Base-by-base conservation (phyloP, 2,329 filamentous ascomycete genomes). In the Emergomyces pasteurianus region DNA sequence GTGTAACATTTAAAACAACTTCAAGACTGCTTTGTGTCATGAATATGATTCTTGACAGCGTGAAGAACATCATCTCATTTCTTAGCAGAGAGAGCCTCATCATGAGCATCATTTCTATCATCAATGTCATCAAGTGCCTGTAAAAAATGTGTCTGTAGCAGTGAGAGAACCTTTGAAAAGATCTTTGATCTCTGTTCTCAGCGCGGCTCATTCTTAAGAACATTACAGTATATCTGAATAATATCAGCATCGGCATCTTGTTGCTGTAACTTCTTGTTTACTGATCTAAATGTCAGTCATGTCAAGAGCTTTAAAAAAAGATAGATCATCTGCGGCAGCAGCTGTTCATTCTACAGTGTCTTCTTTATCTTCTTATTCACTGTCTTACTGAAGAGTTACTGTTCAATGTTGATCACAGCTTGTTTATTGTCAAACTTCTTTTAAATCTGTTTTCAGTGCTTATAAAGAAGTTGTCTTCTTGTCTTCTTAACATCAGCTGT, bases 251-350 rank as follows among this genome's bases (percentile, higher is more conserved):
- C 66, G 59, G 60, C 62, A 58, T 68, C 65, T 18, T 58, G 60
- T 21, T 60, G 58, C 46, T 34, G 60, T 61, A 61, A 68, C 57
- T 68, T 60, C 10, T 65, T 64, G 61, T 70, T 16, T 21, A 59
- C 26, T 16, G 46, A 50, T 31, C 18, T 52, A 3, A 18, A 53
- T 42, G 43, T 52, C 21, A 64, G 64, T 61, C 60, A 66, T 40
- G 62, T 66, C 42, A 70, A 62, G 46, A 69, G 63, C 4, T 47
- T 66, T 62, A 65, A 58, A 28, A 70, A 40, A n/a, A 70, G 63
- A 62, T 61, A 52, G 50, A 68, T 66, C 63, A 65, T 63, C 54
- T 62, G 42, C 23, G 58, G 62, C 42, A 69, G 64, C 58, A 47
- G 23, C 59, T 64, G 62, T 60, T 68, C 61, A 10, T 40, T 38